Conservation (phyloP, 768 basidiomycete species). For the Mycena capillaripes region DNA sequence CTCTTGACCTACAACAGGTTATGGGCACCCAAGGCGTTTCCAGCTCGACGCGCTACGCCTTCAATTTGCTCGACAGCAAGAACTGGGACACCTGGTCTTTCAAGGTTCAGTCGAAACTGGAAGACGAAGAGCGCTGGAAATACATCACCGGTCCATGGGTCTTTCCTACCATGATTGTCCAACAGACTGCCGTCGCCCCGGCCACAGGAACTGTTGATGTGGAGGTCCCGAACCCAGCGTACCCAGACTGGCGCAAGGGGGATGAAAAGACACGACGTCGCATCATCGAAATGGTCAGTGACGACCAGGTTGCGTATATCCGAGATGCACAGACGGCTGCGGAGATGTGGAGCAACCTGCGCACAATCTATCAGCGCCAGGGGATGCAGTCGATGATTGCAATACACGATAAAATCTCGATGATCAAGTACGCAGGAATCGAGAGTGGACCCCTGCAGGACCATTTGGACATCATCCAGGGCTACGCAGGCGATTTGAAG, state of each 20-base stretch:
- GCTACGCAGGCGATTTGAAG: background rate
- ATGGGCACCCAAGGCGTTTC: no score
- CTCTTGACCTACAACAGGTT: no score
- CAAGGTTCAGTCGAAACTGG: background rate
- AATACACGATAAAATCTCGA: background rate
- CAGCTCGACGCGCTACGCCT: no score
- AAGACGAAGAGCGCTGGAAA: background rate
- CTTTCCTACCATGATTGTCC: background rate
- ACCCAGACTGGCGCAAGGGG: background rate
- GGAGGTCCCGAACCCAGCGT: background rate
- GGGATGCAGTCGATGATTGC: constrained; percentile 17
- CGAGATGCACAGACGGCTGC: background rate
- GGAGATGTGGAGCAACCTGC: constrained; percentile 12
- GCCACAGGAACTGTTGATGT: background rate
- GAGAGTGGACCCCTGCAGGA: constrained; percentile 16
- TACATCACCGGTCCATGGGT: background rate
- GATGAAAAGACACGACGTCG: background rate
- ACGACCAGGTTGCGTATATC: constrained; percentile 8
- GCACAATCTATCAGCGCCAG: background rate
- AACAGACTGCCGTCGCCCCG: background rate
- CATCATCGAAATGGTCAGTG: background rate
- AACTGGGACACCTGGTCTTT: no score
- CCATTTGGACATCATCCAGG: constrained; percentile 9
- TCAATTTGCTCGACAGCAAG: no score
- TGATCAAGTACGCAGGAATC: constrained; percentile 1